phyloP scores from a whole-genome alignment of 306 rosid genomes.

The Canavalia gladiata region DNA sequence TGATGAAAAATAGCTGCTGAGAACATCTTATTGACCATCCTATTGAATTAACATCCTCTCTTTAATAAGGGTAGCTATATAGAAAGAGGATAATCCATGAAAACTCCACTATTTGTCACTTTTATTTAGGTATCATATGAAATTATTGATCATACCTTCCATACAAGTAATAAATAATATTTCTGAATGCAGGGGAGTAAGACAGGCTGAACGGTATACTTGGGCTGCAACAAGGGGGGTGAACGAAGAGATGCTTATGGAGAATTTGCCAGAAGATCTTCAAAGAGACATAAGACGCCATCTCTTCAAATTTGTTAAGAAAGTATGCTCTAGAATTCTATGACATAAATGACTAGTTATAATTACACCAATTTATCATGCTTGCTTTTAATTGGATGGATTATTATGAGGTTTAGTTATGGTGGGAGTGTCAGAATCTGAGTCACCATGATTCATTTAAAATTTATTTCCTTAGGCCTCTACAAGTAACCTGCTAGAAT shows the following conservation, averaged over 20 bases:
- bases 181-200: conserved; percentile 66
- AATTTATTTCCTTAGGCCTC: background rate
- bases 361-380: conserved; percentile 2
- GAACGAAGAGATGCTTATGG: conserved; percentile 77
- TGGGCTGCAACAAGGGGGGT: conserved; percentile 98
- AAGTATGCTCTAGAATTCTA: conserved; percentile 44
- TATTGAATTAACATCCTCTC: background rate
- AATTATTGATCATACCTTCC: background rate
- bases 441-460: background rate
- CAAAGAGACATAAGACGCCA: conserved; percentile 91
- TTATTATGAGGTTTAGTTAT: background rate
- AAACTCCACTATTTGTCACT: background rate
- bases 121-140: background rate
- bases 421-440: background rate
- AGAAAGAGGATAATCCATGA: too few species aligned
- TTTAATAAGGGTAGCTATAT: too few species aligned
- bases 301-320: conserved; percentile 61
- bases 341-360: conserved; percentile 16
- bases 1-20: background rate
- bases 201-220: conserved; percentile 74
- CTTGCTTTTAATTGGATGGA: background rate
- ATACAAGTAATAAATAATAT: background rate
- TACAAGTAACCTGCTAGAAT: background rate
- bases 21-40: conserved; percentile 1
- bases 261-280: conserved; percentile 86